Percentiles rank a stretch among this genome's conserved stretches.
phyloP scores from a whole-genome alignment of 257 asterid species.

The Scutellaria galericulata region DNA sequence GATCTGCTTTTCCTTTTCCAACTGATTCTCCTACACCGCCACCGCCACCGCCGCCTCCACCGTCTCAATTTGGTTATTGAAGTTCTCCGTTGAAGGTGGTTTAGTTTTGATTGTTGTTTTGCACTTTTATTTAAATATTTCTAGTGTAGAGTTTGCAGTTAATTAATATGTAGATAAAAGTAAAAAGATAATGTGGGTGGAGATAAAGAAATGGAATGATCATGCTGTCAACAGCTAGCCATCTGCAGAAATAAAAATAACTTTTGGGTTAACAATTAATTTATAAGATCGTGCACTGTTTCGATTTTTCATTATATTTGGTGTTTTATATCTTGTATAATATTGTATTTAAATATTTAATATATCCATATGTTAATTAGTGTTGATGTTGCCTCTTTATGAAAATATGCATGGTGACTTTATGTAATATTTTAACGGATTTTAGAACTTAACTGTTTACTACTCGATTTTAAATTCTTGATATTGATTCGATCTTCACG shows the following conservation, averaged over 20 bases:
- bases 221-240: background rate
- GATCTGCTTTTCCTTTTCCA: constrained; percentile 35
- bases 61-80: constrained; percentile 25
- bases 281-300: too few relatives aligned
- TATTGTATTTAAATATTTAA: too few relatives aligned
- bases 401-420: too few relatives aligned
- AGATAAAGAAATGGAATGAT: background rate
- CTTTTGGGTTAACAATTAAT: background rate
- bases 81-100: background rate
- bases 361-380: too few relatives aligned
- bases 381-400: too few relatives aligned
- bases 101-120: background rate
- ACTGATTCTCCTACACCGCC: constrained; percentile 8
- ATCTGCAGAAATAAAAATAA: background rate
- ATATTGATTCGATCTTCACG: too few relatives aligned
- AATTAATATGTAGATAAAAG: background rate
- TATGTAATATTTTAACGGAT: too few relatives aligned
- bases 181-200: too few relatives aligned
- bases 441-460: too few relatives aligned
- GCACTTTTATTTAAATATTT: background rate
- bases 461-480: too few relatives aligned
- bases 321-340: too few relatives aligned
- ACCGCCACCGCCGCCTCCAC: constrained; percentile 14
- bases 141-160: background rate
- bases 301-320: too few relatives aligned